Evolutionary conservation across 257 asterid species (phyloP).

Genomic region (Rhazya stricta): DNA sequence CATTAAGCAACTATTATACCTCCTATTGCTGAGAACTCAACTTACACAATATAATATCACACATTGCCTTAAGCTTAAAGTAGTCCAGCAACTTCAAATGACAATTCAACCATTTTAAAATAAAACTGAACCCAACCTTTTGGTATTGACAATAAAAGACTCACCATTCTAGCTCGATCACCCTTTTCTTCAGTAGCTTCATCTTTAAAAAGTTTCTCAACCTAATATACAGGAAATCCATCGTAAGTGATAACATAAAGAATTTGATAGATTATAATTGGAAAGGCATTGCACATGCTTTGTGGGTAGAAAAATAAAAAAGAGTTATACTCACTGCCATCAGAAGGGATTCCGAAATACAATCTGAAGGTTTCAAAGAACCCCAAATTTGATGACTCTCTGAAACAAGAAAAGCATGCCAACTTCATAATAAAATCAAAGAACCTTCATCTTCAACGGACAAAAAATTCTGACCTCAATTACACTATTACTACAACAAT

Average conservation of each 20-base stretch:
- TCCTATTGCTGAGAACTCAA: not conserved
- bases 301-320: not conserved
- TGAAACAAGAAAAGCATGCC: not conserved
- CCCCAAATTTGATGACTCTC: not conserved
- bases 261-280: not conserved
- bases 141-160: constrained; percentile 11
- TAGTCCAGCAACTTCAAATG: not conserved
- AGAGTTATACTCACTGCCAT: not conserved
- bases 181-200: constrained; percentile 96
- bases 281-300: too few relatives aligned
- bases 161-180: constrained; percentile 86
- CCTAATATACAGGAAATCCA: constrained; percentile 27
- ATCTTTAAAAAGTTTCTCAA: constrained; percentile 63
- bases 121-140: not conserved
- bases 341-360: not conserved
- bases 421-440: not conserved
- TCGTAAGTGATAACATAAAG: not conserved
- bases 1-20: not conserved
- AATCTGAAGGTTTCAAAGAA: not conserved
- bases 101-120: not conserved
- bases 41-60: not conserved
- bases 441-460: not conserved
- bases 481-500: too few relatives aligned
- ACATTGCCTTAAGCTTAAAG: not conserved
- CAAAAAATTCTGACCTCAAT: not conserved